A percentile compares a stretch with the other conserved stretches of the same genome.
Evolutionary conservation across 345 rosid genomes (phyloP).

Genomic region (Erysimum cheiranthoides): DNA sequence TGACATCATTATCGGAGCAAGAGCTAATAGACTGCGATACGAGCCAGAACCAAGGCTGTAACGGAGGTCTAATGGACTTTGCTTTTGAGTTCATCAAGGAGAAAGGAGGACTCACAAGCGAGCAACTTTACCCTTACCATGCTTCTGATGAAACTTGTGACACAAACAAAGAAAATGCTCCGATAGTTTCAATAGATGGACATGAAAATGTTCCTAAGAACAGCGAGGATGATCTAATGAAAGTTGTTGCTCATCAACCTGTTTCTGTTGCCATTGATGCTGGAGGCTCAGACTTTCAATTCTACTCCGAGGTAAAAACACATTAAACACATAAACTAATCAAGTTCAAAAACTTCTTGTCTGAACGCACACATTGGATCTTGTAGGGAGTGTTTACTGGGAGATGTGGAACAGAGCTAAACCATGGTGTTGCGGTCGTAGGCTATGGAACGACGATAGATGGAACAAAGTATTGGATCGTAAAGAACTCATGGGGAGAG

Average conservation of each 20-base stretch:
- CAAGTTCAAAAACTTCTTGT: not conserved
- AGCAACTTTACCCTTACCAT: constrained; percentile 70
- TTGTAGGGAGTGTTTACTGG: constrained; percentile 74
- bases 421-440: constrained; percentile 71
- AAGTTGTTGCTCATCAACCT: constrained; percentile 81
- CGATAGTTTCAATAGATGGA: constrained; percentile 61
- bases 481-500: constrained; percentile 77
- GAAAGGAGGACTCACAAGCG: constrained; percentile 70
- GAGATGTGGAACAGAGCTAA: constrained; percentile 63
- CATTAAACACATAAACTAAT: not conserved
- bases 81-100: constrained; percentile 71
- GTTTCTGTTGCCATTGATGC: constrained; percentile 83
- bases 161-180: constrained; percentile 66
- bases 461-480: constrained; percentile 82
- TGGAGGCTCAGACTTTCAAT: constrained; percentile 71
- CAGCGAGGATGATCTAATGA: constrained; percentile 63
- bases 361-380: not conserved
- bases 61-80: constrained; percentile 83
- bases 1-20: constrained; percentile 72
- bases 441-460: constrained; percentile 73
- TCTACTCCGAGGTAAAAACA: constrained; percentile 60
- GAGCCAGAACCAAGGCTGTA: constrained; percentile 67
- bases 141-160: constrained; percentile 65
- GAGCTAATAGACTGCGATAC: constrained; percentile 84
- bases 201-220: constrained; percentile 77